Evolutionary conservation across 2,329 filamentous ascomycete species (phyloP), one percentile per base, ranked within the genome.

Genomic region (Metarhizium robertsii): DNA sequence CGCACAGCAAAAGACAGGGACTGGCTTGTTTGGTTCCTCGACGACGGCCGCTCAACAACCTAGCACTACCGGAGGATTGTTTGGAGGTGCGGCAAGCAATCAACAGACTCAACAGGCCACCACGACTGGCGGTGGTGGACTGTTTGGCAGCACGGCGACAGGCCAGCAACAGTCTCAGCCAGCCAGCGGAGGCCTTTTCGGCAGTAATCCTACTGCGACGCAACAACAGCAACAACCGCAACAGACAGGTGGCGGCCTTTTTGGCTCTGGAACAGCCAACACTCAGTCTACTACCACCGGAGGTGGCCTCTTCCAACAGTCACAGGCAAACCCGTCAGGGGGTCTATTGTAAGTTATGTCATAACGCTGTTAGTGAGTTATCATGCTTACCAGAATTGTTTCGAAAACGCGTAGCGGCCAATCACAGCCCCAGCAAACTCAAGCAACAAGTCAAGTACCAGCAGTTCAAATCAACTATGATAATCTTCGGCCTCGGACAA

Each of bases 401-500:
- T 16, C 25, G 42, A 32, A 14, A 20, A 1, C 40, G 18, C 25
- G 20, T 45, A 71, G 68, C 40, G 65, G 66, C 18, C 65, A 69
- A 58, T 56, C 59, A 14, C 66, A 69, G 51, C 48, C 65, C 34
- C 66, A 66, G 53, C 64, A 64, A 50, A 56, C 61, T 10, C 67
- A 67, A 52, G 70, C 74, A 10, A 75, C 59, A 65, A 79, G 77
- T 52, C 78, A 80, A 60, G 78, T 85, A 16, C 84, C 86, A 0
- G 89, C 87, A 18, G 87, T 90, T 18, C 86, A 88, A 64, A 88
- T 95, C 64, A 88, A 94, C 69, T 73, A 88, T 53, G 82, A 82
- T 62, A 89, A 88, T 66, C 77, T 97, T 58, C 84, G 90, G 53
- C 87, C 88, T 16, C 95, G 92, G 0, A 96, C 91, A 3, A 89